Percentiles rank a stretch among this genome's conserved stretches.
Evolutionary conservation across 148 eudicot species (phyloP).

Genomic region (Salicornia ramosissima): DNA sequence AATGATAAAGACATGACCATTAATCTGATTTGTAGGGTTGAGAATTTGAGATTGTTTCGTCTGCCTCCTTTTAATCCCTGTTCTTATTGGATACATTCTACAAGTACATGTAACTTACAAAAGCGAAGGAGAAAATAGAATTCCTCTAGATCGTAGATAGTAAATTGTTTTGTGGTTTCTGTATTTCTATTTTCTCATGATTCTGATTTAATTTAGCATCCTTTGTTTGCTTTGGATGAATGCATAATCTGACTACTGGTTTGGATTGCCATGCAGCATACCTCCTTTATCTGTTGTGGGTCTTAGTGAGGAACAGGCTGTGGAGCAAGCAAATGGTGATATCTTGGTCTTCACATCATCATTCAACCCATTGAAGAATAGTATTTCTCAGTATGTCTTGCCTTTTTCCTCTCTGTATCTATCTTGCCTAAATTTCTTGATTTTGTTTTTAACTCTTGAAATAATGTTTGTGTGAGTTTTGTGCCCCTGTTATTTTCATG

Average conservation of each 20-base stretch:
- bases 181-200: background rate
- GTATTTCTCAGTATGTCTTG: conserved; percentile 73
- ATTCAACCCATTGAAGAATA: conserved; percentile 93
- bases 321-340: conserved; percentile 84
- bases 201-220: background rate
- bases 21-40: too few relatives aligned
- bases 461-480: background rate
- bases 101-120: background rate
- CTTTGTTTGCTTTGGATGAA: background rate
- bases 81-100: too few relatives aligned
- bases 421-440: background rate
- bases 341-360: conserved; percentile 75
- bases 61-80: too few relatives aligned
- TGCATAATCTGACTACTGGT: conserved; percentile 7
- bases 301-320: conserved; percentile 88
- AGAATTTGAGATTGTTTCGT: too few relatives aligned
- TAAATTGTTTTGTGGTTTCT: background rate
- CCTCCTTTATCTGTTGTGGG: conserved; percentile 97
- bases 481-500: conserved; percentile 1
- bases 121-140: background rate
- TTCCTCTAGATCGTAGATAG: background rate
- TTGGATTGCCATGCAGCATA: conserved; percentile 57
- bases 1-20: too few relatives aligned
- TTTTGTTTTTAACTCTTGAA: background rate
- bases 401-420: background rate